These are phyloP conservation scores for Sophora flavescens DNA, from an alignment of 306 rosid species.

Conservation along the genomic window DNA sequence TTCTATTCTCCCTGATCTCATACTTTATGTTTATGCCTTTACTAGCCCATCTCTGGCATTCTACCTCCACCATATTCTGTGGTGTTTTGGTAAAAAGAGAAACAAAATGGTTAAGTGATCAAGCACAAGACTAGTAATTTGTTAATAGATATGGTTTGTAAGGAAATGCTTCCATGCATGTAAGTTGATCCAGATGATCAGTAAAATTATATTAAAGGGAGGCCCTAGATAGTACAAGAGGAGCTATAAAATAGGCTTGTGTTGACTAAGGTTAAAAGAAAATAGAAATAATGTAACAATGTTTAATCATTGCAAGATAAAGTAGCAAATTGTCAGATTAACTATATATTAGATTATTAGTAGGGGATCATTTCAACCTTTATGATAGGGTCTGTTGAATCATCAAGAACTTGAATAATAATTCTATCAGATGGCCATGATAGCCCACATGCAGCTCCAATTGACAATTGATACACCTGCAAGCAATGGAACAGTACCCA, in stretches of 20 bases:
- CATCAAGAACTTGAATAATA: slow-evolving; percentile 82
- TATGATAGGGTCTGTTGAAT: slow-evolving; percentile 70
- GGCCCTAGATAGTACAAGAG: not conserved
- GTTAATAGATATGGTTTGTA: slow-evolving; percentile 4
- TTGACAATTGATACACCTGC: slow-evolving; percentile 75
- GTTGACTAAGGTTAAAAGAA: slow-evolving; percentile 25
- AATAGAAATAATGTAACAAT: not conserved
- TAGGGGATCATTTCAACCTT: slow-evolving; percentile 61
- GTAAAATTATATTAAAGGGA: not conserved
- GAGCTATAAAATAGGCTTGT: not conserved
- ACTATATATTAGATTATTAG: slow-evolving; percentile 15
- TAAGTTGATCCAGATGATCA: slow-evolving; percentile 1
- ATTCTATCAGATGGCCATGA: slow-evolving; percentile 79
- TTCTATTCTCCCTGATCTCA: slow-evolving; percentile 84
- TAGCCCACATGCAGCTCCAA: slow-evolving; percentile 75
- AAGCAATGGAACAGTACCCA: slow-evolving; percentile 39
- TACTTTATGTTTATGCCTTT: slow-evolving; percentile 90
- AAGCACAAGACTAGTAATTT: slow-evolving; percentile 10
- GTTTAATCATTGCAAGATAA: slow-evolving; percentile 34
- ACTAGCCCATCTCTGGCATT: slow-evolving; percentile 83
- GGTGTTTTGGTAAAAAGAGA: not conserved
- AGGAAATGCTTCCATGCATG: slow-evolving; percentile 35
- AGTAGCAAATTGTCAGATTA: slow-evolving; percentile 25
- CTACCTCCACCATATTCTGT: slow-evolving; percentile 78
- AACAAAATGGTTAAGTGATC: not conserved